Percentiles rank a stretch among this genome's conserved stretches.
phyloP scores from a whole-genome alignment of 2,329 filamentous ascomycete genomes.

The Colletotrichum abscissum region DNA sequence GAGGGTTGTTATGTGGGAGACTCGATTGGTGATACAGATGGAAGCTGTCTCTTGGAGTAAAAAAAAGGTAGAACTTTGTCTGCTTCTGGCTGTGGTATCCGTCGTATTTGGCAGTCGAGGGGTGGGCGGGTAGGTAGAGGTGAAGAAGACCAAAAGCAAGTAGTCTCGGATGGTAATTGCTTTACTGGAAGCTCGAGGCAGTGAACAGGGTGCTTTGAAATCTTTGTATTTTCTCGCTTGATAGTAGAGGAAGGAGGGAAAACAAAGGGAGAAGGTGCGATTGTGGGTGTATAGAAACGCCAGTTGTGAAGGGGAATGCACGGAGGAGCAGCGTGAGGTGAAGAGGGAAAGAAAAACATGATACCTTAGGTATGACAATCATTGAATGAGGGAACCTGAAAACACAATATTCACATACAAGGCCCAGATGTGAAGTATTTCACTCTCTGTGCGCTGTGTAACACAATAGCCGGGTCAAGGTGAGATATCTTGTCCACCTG shows the following conservation, averaged over 20 bases:
- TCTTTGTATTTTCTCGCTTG: not conserved
- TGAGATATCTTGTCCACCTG: not conserved
- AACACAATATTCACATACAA: not conserved
- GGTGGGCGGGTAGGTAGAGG: not conserved
- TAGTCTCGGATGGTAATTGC: not conserved
- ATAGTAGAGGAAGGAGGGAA: not conserved
- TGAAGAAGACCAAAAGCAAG: not conserved
- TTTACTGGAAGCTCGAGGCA: not conserved
- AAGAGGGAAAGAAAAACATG: not conserved
- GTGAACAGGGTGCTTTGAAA: not conserved
- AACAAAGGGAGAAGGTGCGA: not conserved
- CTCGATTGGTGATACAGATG: not conserved
- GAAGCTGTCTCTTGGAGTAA: not conserved
- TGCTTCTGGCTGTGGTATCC: not conserved
- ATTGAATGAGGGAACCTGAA: not conserved
- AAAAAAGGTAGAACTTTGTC: not conserved
- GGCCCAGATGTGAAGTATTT: not conserved
- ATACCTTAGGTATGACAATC: not conserved
- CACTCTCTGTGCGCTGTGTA: not conserved
- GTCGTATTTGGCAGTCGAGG: not conserved
- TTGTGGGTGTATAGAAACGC: not conserved
- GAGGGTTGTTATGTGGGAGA: not conserved
- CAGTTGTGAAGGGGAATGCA: not conserved
- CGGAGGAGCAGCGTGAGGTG: not conserved
- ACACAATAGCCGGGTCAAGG: not conserved